Percentiles rank a stretch among this genome's conserved stretches.
These are phyloP conservation scores for Epicoccum sorghinum DNA, from an alignment of 2,329 filamentous ascomycete species.

Conservation along the genomic window DNA sequence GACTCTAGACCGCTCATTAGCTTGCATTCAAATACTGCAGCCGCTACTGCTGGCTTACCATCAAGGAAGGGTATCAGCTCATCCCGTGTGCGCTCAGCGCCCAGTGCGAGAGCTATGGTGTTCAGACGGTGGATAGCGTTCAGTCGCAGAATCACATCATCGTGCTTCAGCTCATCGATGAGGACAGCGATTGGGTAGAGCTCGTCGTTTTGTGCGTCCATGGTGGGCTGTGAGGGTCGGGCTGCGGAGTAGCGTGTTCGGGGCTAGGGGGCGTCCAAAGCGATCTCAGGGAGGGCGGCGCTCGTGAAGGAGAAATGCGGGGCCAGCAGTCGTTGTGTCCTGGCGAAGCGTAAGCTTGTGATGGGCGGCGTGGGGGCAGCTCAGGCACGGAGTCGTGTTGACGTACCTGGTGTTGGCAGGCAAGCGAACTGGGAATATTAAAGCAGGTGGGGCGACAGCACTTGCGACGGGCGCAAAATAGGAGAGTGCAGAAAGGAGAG, in stretches of 20 bases:
- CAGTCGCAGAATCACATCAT: slow-evolving; percentile 95
- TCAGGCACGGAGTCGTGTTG: slow-evolving; percentile 39
- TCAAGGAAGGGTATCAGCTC: slow-evolving; percentile 99
- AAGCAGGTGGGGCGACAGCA: slow-evolving; percentile 23
- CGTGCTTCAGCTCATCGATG: slow-evolving; percentile 99
- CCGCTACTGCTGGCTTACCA: slow-evolving; percentile 66
- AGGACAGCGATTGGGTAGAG: slow-evolving; percentile 99
- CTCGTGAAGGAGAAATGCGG: slow-evolving; percentile 21
- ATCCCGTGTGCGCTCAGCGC: slow-evolving; percentile 94
- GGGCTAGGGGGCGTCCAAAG: slow-evolving; percentile 30
- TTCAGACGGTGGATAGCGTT: slow-evolving; percentile 98
- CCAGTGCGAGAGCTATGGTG: slow-evolving; percentile 94
- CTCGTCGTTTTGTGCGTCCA: slow-evolving; percentile 98
- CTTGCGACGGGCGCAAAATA: slow-evolving; percentile 16
- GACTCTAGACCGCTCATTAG: slow-evolving; percentile 71
- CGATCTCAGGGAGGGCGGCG: slow-evolving; percentile 13
- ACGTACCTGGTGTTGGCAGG: slow-evolving; percentile 44
- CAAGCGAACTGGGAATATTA: slow-evolving; percentile 32
- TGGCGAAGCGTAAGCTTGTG: slow-evolving; percentile 30
- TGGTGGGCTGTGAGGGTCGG: slow-evolving; percentile 50
- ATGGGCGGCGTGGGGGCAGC: slow-evolving; percentile 27
- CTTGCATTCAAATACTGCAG: slow-evolving; percentile 24
- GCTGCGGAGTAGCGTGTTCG: slow-evolving; percentile 25
- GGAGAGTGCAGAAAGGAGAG: slow-evolving; percentile 13
- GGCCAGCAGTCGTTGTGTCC: background rate